phyloP scores from a whole-genome alignment of 139 green algal genomes.

The Chlamydomonas schloesseri region DNA sequence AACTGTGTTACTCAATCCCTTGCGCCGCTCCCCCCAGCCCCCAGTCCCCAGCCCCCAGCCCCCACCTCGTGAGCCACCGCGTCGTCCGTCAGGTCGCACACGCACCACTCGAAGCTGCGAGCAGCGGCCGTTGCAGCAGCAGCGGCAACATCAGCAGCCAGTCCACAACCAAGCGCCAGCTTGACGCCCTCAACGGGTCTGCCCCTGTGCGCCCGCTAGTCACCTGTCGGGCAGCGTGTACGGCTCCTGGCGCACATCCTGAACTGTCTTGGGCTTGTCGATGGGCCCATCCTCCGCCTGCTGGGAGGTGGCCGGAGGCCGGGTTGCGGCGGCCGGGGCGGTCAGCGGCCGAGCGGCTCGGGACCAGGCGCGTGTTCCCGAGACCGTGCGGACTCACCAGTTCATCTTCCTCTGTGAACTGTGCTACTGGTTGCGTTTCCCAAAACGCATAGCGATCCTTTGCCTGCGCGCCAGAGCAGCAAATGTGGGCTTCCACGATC shows the following conservation, averaged over 20 bases:
- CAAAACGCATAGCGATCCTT: constrained; percentile 80
- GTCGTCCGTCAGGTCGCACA: constrained; percentile 85
- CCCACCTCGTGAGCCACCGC: constrained; percentile 70
- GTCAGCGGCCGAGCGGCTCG: too few relatives aligned
- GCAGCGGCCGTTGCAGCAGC: background rate
- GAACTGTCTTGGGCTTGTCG: constrained; percentile 81
- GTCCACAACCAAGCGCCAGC: too few relatives aligned
- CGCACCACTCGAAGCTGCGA: constrained; percentile 92
- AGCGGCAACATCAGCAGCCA: background rate
- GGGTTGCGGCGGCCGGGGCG: too few relatives aligned
- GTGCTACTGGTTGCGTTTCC: constrained; percentile 94
- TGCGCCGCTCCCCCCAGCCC: too few relatives aligned
- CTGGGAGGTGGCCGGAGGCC: background rate
- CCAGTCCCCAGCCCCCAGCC: too few relatives aligned
- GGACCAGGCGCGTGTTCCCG: too few relatives aligned
- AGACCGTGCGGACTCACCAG: background rate
- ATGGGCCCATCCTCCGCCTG: constrained; percentile 84
- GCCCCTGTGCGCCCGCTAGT: background rate
- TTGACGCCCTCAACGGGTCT: too few relatives aligned
- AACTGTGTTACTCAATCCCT: too few relatives aligned
- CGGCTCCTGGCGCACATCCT: constrained; percentile 86
- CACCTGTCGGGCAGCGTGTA: constrained; percentile 85
- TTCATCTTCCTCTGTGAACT: constrained; percentile 79
- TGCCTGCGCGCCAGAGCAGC: background rate
- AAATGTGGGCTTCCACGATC: too few relatives aligned